A percentile compares a stretch with the other conserved stretches of the same genome.
These are phyloP conservation scores for Aspergillus ostianus DNA, from an alignment of 495 filamentous ascomycete genomes.

Conservation along the genomic window DNA sequence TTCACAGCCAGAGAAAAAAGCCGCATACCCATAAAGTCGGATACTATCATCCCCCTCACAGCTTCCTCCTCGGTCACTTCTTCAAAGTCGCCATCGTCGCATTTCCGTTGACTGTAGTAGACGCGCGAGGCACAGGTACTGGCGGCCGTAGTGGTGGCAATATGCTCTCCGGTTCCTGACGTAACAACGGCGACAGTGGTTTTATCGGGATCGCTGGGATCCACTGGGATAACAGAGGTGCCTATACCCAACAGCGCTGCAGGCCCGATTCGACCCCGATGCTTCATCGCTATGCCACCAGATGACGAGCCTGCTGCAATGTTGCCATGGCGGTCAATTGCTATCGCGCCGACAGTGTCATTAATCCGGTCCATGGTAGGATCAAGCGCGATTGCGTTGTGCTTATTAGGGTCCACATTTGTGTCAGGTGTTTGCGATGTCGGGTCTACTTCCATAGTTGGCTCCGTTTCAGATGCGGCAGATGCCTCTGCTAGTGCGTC, in stretches of 20 bases:
- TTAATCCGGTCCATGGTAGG: conserved; percentile 57
- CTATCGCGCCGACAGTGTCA: conserved; percentile 94
- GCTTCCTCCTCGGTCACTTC: conserved; percentile 69
- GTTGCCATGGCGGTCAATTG: conserved; percentile 76
- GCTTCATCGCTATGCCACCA: conserved; percentile 99
- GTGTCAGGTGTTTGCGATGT: neutral
- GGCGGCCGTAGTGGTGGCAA: conserved; percentile 86
- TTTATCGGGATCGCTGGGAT: conserved; percentile 57
- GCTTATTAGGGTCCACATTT: conserved; percentile 1
- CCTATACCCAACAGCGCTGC: conserved; percentile 91
- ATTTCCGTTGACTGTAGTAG: conserved; percentile 62
- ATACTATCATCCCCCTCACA: conserved; percentile 65
- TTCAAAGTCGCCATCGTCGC: conserved; percentile 56
- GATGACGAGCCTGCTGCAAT: conserved; percentile 98
- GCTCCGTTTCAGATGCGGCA: too few relatives aligned
- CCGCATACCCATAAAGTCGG: conserved; percentile 70
- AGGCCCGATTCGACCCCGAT: conserved; percentile 83
- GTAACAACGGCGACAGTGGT: conserved; percentile 74
- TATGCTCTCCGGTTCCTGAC: conserved; percentile 95
- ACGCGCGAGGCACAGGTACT: conserved; percentile 73
- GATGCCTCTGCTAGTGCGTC: neutral
- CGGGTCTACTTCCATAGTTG: conserved; percentile 6
- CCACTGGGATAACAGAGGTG: conserved; percentile 75
- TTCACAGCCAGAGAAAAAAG: neutral
- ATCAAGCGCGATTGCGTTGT: neutral